Percentiles rank a stretch among this genome's conserved stretches.
Conservation (phyloP, 345 rosid genomes). For the Aurinia saxatilis region DNA sequence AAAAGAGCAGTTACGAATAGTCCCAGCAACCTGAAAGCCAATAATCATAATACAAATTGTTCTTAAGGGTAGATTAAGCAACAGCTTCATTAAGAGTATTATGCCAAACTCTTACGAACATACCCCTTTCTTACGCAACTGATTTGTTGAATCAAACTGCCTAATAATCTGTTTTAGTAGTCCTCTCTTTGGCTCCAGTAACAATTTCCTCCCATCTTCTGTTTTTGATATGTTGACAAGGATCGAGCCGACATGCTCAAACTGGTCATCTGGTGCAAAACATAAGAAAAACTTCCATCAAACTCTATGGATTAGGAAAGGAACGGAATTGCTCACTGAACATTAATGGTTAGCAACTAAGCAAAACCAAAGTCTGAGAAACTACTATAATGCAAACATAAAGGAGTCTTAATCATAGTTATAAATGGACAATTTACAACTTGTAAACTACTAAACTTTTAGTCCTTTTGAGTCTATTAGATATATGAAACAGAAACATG, state of each 20-base stretch:
- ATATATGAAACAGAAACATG: neutral
- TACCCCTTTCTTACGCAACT: conserved; percentile 85
- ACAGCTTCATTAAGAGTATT: neutral
- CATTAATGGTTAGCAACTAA: neutral
- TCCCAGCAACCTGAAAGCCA: conserved; percentile 64
- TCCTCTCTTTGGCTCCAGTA: conserved; percentile 72
- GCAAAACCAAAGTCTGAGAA: neutral
- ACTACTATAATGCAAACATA: neutral
- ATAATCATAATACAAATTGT: neutral
- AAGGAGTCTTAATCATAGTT: neutral
- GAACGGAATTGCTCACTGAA: neutral
- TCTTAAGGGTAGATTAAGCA: neutral
- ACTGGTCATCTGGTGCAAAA: conserved; percentile 63
- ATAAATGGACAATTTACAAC: neutral
- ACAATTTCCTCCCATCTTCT: conserved; percentile 67
- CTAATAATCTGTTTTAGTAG: conserved; percentile 74
- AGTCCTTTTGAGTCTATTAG: neutral
- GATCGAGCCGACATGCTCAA: conserved; percentile 89
- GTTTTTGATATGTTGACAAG: conserved; percentile 87
- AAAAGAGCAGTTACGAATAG: conserved; percentile 81
- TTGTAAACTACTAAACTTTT: neutral
- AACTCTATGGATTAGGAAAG: neutral
- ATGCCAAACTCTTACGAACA: conserved; percentile 12
- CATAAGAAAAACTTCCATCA: neutral
- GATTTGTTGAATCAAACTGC: conserved; percentile 68